Percentiles rank a stretch among this genome's conserved stretches.
Conservation (phyloP, 2,329 filamentous ascomycete genomes). For the Calcarisporium arbuscula region DNA sequence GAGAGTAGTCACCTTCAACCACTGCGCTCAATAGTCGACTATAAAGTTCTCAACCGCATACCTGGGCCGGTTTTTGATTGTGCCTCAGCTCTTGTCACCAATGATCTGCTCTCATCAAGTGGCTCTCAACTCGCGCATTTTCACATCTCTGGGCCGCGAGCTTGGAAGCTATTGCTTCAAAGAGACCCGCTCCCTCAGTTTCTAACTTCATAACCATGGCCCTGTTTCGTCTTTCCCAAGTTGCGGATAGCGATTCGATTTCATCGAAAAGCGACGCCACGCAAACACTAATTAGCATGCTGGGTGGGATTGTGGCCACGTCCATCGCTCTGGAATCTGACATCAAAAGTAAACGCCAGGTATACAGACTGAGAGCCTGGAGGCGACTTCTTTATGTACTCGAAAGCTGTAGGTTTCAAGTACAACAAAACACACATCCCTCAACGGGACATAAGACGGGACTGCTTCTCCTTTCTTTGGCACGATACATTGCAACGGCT, state of each 20-base stretch:
- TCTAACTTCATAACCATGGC: conserved; percentile 17
- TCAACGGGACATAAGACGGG: conserved; percentile 7
- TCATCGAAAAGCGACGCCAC: conserved; percentile 11
- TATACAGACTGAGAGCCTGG: conserved; percentile 11
- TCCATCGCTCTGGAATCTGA: conserved; percentile 12
- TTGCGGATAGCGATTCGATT: conserved; percentile 3
- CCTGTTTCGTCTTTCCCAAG: conserved; percentile 15
- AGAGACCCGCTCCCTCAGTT: conserved; percentile 14
- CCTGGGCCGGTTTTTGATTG: conserved; percentile 15
- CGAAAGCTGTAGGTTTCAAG: conserved; percentile 16
- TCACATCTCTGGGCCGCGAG: conserved; percentile 18
- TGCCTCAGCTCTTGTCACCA: conserved; percentile 15
- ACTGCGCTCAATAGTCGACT: conserved; percentile 14
- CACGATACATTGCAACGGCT: conserved; percentile 19
- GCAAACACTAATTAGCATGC: conserved; percentile 21
- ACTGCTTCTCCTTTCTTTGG: conserved; percentile 19
- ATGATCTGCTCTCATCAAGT: conserved; percentile 15
- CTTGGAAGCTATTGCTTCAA: conserved; percentile 17
- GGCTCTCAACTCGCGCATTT: conserved; percentile 19
- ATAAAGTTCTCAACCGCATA: conserved; percentile 5
- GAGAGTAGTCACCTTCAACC: conserved; percentile 16
- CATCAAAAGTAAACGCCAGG: conserved; percentile 1
- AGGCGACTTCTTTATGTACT: conserved; percentile 20
- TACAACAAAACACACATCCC: conserved; percentile 9
- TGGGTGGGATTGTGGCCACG: conserved; percentile 22